Conservation (phyloP, 1,284 basidiomycete species). For the Puccinia horiana region DNA sequence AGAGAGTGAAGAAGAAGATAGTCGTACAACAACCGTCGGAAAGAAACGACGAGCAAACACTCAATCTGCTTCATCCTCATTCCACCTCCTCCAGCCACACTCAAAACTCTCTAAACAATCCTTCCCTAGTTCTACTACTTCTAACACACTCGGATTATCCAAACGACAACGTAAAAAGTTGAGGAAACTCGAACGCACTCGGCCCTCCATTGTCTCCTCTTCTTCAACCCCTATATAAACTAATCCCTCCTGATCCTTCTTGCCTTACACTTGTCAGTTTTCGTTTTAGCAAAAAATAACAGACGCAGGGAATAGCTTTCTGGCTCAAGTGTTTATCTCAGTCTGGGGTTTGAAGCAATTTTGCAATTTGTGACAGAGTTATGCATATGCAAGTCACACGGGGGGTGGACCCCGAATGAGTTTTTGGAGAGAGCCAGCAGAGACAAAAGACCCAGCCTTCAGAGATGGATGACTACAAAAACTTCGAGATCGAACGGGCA, state of each 20-base stretch:
- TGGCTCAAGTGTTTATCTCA: no score
- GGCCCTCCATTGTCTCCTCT: not conserved
- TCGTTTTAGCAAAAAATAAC: no score
- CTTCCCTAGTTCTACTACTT: no score
- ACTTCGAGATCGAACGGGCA: slow-evolving; percentile 30
- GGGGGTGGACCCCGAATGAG: no score
- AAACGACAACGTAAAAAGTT: slow-evolving; percentile 9
- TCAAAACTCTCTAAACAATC: not conserved
- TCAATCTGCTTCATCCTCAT: not conserved
- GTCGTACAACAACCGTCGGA: not conserved
- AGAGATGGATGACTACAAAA: slow-evolving; percentile 25
- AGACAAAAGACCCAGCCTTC: no score
- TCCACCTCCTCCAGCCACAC: not conserved
- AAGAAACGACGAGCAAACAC: not conserved
- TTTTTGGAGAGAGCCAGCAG: not conserved
- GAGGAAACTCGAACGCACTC: not conserved
- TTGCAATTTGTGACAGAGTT: no score
- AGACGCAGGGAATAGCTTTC: no score
- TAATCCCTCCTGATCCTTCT: not conserved
- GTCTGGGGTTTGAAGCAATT: no score
- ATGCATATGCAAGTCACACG: no score
- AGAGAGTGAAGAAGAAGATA: slow-evolving; percentile 7
- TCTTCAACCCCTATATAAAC: not conserved
- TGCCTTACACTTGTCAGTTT: not conserved
- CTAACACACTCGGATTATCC: not conserved